phyloP scores from a whole-genome alignment of 768 basidiomycete genomes.

The Termitomyces bulborhizus region DNA sequence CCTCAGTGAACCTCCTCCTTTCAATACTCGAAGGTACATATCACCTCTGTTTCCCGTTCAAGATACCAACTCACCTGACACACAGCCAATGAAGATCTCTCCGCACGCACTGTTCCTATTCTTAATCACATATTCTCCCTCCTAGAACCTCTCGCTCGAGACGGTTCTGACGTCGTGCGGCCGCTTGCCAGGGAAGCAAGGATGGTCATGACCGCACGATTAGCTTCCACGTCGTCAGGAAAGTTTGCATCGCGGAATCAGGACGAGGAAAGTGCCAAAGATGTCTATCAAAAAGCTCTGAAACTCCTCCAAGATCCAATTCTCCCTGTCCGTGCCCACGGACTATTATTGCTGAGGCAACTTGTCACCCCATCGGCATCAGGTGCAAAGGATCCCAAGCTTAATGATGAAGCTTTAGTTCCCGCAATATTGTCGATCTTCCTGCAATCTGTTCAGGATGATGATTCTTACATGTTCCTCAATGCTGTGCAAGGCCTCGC shows the following conservation, averaged over 20 bases:
- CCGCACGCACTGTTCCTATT: constrained; percentile 52
- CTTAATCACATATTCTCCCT: constrained; percentile 67
- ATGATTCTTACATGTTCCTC: constrained; percentile 93
- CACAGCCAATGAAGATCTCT: constrained; percentile 54
- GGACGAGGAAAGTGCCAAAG: constrained; percentile 43
- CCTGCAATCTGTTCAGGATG: constrained; percentile 77
- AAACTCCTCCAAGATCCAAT: constrained; percentile 87
- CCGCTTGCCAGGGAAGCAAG: constrained; percentile 70
- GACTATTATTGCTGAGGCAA: constrained; percentile 74
- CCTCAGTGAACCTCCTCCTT: constrained; percentile 74
- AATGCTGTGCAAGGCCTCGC: constrained; percentile 88
- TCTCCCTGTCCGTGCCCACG: constrained; percentile 91
- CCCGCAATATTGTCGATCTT: constrained; percentile 88
- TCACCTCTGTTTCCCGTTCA: neutral
- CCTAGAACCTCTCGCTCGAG: constrained; percentile 49
- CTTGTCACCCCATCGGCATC: constrained; percentile 45
- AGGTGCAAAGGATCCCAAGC: constrained; percentile 16
- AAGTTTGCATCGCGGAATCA: constrained; percentile 16
- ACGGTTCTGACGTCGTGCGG: constrained; percentile 41
- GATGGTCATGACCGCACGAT: constrained; percentile 78
- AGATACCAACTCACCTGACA: neutral
- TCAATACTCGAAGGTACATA: constrained; percentile 78
- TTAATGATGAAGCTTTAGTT: constrained; percentile 52
- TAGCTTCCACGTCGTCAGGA: constrained; percentile 50
- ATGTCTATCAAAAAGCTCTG: constrained; percentile 81